Evolutionary conservation across 257 asterid genomes (phyloP), one percentile per base, ranked within the genome.

Genomic region (Gentiana straminea): DNA sequence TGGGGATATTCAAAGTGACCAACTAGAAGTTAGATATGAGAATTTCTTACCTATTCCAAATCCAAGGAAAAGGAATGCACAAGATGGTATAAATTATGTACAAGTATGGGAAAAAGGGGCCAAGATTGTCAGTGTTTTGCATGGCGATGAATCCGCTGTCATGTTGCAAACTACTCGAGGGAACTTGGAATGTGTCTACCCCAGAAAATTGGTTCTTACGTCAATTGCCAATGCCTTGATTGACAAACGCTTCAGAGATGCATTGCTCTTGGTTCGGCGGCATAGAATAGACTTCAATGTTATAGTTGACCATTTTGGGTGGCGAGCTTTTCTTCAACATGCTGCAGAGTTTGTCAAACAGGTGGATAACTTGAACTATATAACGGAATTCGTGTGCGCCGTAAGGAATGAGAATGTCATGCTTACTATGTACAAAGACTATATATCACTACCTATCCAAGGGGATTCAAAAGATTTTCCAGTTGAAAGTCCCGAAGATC

Each of bases 261-360:
- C 95, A 39, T 65, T 92, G 58, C 79, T 80, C 60, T 79, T 85
- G 95, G 84, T 83, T 62, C 79, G 97, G 63, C 75, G 97, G 59
- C 99, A 92, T 56, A 79, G 97, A 77, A 88, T 92, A 54, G 99
- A 92, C 73, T 92, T 92, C 59, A 92, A 92, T 74, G 77, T 88
- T 74, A 83, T 92, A 49, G 72, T 85, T 50, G 97, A 92, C 70
- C 84, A 80, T 65, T 83, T 84, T 65, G 94, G 97, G 60, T 92
- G 90, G 94, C 77, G 78, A 74, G 77, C 78, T 58, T 92, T 92
- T 75, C 62, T 80, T 55, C 84, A 72, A 55, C 81, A 72, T 33
- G 95, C 77, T 54, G 78, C 77, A 54, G 92, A 81, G 67, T 88
- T 92, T 70, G 93, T 88, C 67, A 69, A 59, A 66, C 97, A 81